Base-by-base conservation (phyloP, 192 early-diverging fungal genomes). In the Backusella luteola region DNA sequence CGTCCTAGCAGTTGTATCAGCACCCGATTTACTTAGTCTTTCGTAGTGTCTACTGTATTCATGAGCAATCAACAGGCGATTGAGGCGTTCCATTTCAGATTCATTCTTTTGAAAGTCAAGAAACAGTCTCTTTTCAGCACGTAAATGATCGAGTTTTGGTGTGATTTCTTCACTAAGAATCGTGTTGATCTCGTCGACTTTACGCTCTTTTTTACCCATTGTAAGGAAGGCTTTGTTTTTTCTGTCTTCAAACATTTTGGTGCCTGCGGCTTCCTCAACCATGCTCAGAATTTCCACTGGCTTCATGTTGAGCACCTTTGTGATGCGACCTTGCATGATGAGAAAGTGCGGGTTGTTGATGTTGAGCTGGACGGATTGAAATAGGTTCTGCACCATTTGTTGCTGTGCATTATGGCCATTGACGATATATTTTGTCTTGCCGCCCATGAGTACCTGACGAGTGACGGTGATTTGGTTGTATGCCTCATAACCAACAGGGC, bases 251-350 rank as follows among this genome's bases (percentile, higher is more conserved):
- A 95, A 99, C 96, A 99, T 97, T 46, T 96, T 88, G 52, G 98
- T 99, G 4, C 98, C 98, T 5, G 98, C 97, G 1, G 98, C 98
- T 78, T 99, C 98, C 83, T 99, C 98, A 41, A 99, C 95, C 97
- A 99, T 99, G 19, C 93, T 90, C 26, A 99, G 85, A 39, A 98
- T 96, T 79, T 99, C 96, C 11, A 90, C 87, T 0, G 98, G 95
- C 76, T 98, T 97, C 98, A 99, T 99, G 80, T 98, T 99, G n/a
- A 99, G 88, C 11, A 99, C 97, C 75, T 99, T 96, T n/a, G 97
- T 99, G 74, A 99, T 99, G 67, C 91, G 85, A 42, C 97, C 98
- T 85, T 99, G 98, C 97, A 98, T 98, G 75, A 99, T 99, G 69
- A 99, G 81, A 81, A 99, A 99, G 82, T 99, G 96, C 17, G 98